phyloP scores from a whole-genome alignment of 495 filamentous ascomycete genomes.

The Annulohypoxylon bovei region DNA sequence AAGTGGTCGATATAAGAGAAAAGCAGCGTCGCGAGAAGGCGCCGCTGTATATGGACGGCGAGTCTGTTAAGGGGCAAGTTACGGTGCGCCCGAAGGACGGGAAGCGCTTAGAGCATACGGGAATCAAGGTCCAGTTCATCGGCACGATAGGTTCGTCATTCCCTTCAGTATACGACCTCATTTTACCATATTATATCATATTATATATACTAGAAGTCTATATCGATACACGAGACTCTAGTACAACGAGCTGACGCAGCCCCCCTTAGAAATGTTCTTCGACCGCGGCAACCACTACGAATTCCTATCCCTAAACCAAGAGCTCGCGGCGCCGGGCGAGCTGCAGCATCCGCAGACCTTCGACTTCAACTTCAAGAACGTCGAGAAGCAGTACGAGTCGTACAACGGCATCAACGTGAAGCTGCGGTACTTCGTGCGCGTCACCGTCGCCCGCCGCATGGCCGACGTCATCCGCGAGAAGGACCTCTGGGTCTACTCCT shows the following conservation, averaged over 20 bases:
- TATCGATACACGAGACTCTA: not conserved
- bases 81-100: conserved; percentile 98
- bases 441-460: conserved; percentile 96
- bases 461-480: conserved; percentile 98
- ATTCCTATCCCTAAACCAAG: conserved; percentile 94
- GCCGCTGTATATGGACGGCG: conserved; percentile 96
- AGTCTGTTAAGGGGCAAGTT: conserved; percentile 95
- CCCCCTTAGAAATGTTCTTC: conserved; percentile 88
- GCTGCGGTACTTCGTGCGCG: conserved; percentile 96
- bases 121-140: conserved; percentile 99
- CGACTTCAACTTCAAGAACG: conserved; percentile 99
- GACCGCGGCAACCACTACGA: conserved; percentile 99
- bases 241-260: conserved; percentile 1
- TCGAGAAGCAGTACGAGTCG: conserved; percentile 99
- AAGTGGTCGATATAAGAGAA: conserved; percentile 97
- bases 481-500: conserved; percentile 99
- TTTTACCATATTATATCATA: not conserved
- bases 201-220: not conserved
- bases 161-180: no score
- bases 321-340: conserved; percentile 95
- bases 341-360: conserved; percentile 98
- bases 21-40: conserved; percentile 97
- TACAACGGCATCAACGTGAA: conserved; percentile 99
- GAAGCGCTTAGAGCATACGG: conserved; percentile 96
- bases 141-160: conserved; percentile 85